Evolutionary conservation across 495 filamentous ascomycete species (phyloP).

Genomic region (Penicillium atrosanguineum): DNA sequence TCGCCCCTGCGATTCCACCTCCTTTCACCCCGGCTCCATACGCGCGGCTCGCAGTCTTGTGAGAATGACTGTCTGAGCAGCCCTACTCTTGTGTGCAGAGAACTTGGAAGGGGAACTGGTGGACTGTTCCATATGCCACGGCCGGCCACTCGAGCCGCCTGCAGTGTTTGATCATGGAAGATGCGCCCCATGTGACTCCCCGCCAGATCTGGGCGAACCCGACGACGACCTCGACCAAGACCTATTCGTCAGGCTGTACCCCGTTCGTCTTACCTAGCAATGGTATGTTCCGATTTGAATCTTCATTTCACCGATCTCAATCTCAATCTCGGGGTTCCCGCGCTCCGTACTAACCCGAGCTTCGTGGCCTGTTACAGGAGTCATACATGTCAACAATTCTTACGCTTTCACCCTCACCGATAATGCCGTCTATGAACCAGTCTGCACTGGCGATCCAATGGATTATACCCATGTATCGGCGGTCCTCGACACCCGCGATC

Average conservation of each 20-base stretch:
- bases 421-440: constrained; percentile 61
- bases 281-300: constrained; percentile 28
- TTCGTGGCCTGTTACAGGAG: constrained; percentile 31
- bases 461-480: constrained; percentile 33
- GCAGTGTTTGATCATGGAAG: constrained; percentile 34
- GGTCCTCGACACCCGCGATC: constrained; percentile 65
- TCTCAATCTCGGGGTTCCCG: not conserved
- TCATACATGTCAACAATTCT: constrained; percentile 56
- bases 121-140: constrained; percentile 12
- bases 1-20: constrained; percentile 2
- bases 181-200: constrained; percentile 35
- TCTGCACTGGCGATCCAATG: constrained; percentile 48
- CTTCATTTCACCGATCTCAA: not conserved
- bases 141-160: constrained; percentile 22
- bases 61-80: constrained; percentile 20
- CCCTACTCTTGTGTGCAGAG: not conserved
- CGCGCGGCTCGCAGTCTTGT: constrained; percentile 9
- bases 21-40: constrained; percentile 5
- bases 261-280: constrained; percentile 60
- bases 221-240: constrained; percentile 37
- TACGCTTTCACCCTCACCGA: constrained; percentile 58
- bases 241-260: constrained; percentile 51
- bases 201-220: constrained; percentile 56
- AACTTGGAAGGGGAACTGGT: constrained; percentile 5
- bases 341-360: not conserved